Base-by-base conservation (phyloP, 2,329 filamentous ascomycete species). In the Gaeumannomyces tritici region DNA sequence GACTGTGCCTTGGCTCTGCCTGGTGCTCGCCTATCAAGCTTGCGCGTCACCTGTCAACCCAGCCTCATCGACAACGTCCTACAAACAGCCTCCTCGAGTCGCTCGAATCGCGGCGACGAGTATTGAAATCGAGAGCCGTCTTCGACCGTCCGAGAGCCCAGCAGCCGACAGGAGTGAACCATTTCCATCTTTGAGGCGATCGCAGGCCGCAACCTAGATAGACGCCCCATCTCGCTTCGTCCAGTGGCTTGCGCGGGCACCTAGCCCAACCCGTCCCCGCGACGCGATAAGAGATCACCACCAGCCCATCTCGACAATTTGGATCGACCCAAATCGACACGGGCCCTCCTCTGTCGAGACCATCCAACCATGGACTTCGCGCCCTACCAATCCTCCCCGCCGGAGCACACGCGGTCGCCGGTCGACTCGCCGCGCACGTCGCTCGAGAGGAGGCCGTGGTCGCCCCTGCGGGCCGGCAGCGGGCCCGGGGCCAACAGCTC, bases 301-400 rank as follows among this genome's bases (percentile, higher is more conserved):
- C 42, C 42, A 51, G 35, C 42, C 42, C 7, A 51, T 9, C 18
- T 51, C 21, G 18, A 8, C 12, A n/a, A n/a, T 51, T 28, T 5
- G 1, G 24, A 56, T 27, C 55, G 2, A 27, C 28, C 27, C 24
- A 56, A n/a, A 56, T 56, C 55, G 11, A 26, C 24, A 56, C 27
- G 2, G 1, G 24, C 15, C 55, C 5, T 27, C 55, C n/a, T n/a
- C n/a, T n/a, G 24, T 15, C 55, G 55, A 29, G 6, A 27, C 24
- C 26, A 42, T 26, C 15, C n/a, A 4, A 78, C 69, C 62, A 95
- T 95, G 90, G 90, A 97, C 79, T 99, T 98, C 74, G 95, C 95
- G 57, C 95, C 95, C 51, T 99, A 98, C 77, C 95, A 98, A 79
- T 93, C 93, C 75, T 89, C 89, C 59, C 89, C 89, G 21, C 95